phyloP scores from a whole-genome alignment of 192 early-diverging fungal species.

The Coemansia sp. region DNA sequence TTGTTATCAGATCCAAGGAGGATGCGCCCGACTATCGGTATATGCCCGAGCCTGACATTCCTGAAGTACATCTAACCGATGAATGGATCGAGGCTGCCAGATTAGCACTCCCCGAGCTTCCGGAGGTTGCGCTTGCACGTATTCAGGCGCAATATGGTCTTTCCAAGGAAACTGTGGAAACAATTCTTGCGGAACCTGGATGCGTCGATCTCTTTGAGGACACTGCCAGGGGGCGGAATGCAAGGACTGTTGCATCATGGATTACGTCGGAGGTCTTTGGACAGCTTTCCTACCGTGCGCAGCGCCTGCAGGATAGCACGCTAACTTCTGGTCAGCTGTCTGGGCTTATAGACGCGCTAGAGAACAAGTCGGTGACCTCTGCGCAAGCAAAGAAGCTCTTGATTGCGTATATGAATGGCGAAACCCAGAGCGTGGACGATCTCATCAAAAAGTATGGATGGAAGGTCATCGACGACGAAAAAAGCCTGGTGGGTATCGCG shows the following conservation, averaged over 20 bases:
- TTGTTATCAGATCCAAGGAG: constrained; percentile 78
- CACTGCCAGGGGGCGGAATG: constrained; percentile 36
- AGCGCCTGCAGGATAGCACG: constrained; percentile 35
- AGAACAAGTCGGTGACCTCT: constrained; percentile 60
- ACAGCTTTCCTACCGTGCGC: constrained; percentile 42
- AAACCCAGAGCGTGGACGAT: constrained; percentile 48
- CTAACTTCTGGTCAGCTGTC: constrained; percentile 63
- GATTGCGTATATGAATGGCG: constrained; percentile 68
- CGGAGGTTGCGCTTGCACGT: constrained; percentile 64
- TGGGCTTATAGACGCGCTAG: constrained; percentile 65
- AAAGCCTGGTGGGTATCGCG: constrained; percentile 18
- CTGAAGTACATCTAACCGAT: constrained; percentile 32
- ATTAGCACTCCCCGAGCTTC: constrained; percentile 69
- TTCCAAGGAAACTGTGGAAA: constrained; percentile 59
- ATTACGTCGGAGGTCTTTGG: constrained; percentile 61
- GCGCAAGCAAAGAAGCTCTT: constrained; percentile 73
- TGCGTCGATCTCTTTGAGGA: constrained; percentile 79
- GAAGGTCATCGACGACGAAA: constrained; percentile 52
- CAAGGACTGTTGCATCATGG: constrained; percentile 52
- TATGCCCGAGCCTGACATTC: constrained; percentile 75
- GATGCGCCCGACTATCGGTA: constrained; percentile 86
- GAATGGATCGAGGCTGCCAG: constrained; percentile 55
- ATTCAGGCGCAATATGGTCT: constrained; percentile 65
- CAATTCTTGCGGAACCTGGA: constrained; percentile 72
- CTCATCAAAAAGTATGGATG: constrained; percentile 70